Evolutionary conservation across 208 protist species (phyloP), one percentile per base, ranked within the genome.

Genomic region (Crithidia bombi): DNA sequence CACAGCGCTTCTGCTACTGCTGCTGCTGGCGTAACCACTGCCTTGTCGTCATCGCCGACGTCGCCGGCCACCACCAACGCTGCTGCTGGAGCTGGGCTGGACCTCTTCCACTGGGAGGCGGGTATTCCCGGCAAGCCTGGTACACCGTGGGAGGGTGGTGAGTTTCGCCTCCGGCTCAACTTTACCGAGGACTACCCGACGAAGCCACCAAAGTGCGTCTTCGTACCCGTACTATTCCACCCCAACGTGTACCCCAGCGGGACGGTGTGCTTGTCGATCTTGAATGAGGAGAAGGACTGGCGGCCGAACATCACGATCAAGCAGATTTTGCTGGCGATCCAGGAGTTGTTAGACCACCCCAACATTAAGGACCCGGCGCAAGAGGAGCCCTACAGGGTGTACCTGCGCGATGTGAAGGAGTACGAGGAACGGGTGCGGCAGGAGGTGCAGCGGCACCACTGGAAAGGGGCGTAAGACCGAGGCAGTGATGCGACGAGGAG

Each of bases 271-370:
- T 78, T 99, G 5, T 98, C 90, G n/a, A 97, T 99, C 58, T 71
- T 99, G 2, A 99, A 99, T 70, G 98, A 99, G 68, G 97, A 99
- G 51, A 98, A 99, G 75, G 98, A 98, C 69, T 99, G 99, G 98
- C 94, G 97, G 66, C 98, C 98, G 23, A 95, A 91, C 33, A 97
- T 99, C 28, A 99, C 96, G 2, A 87, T 99, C 26, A 99, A 99
- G 82, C 97, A 99, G 82, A 99, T 99, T 21, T 84, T 99, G 15
- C 74, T 99, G 1, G 98, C 98, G n/a, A 98, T 99, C 38, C 98
- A 99, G 82, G 95, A 98, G 66, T 84, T 99, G 36, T 87, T 99
- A 10, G 91, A 98, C 77, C 89, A 97, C 62, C 98, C 98, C 11
- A 99, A 99, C 77, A 78, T 90, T 32, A 92, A 98, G n/a, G 97